Conservation (phyloP, 2,329 filamentous ascomycete species). For the Aspergillus latus region DNA sequence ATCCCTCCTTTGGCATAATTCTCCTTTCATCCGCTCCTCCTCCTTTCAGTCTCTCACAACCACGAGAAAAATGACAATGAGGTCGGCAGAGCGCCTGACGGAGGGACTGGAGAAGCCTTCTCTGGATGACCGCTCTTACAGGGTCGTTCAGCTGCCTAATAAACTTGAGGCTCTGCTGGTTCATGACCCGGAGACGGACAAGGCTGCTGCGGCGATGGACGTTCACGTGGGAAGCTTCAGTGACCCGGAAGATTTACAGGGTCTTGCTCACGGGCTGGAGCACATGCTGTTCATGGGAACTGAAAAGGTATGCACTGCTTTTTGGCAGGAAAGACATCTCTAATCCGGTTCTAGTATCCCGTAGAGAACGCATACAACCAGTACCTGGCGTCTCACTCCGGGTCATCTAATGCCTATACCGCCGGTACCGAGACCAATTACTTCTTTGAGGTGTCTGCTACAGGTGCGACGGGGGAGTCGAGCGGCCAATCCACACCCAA, state of each 20-base stretch:
- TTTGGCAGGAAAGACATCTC: not conserved
- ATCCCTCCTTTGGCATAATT: constrained; percentile 11
- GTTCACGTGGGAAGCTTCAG: constrained; percentile 96
- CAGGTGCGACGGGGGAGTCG: constrained; percentile 52
- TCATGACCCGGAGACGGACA: constrained; percentile 92
- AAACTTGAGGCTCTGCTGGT: constrained; percentile 88
- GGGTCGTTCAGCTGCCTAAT: constrained; percentile 82
- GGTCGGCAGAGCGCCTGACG: constrained; percentile 53
- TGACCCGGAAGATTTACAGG: constrained; percentile 85
- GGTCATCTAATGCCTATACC: constrained; percentile 93
- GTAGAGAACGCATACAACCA: constrained; percentile 94
- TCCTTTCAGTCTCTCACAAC: constrained; percentile 21
- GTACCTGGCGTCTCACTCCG: constrained; percentile 86
- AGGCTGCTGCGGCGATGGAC: constrained; percentile 91
- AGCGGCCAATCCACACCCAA: constrained; percentile 28
- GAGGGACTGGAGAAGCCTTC: constrained; percentile 78
- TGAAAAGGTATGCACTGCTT: constrained; percentile 64
- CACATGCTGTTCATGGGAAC: constrained; percentile 98
- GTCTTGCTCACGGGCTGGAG: constrained; percentile 94
- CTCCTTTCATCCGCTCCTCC: constrained; percentile 21
- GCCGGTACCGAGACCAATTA: constrained; percentile 94
- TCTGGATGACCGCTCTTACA: constrained; percentile 81
- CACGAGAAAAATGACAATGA: constrained; percentile 26
- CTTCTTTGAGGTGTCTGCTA: constrained; percentile 91
- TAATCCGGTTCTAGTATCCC: constrained; percentile 62